phyloP scores from a whole-genome alignment of 2,329 filamentous ascomycete genomes.

The Aspergillus sp. region DNA sequence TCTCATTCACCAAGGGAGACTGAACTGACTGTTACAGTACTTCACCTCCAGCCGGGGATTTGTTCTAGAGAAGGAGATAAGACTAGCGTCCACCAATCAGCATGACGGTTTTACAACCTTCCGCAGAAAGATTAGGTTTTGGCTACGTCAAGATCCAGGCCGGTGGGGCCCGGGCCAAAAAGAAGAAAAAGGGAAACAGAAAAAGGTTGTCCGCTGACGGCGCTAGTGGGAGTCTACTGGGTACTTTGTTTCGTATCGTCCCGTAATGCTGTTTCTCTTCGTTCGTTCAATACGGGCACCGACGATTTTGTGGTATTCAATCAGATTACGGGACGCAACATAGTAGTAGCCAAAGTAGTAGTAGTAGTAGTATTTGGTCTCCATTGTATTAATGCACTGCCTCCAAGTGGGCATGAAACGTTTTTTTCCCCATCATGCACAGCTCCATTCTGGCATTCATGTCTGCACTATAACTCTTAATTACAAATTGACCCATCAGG shows the following conservation, averaged over 20 bases:
- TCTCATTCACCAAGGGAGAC: not conserved
- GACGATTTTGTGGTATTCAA: not conserved
- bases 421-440: not conserved
- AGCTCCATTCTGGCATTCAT: not conserved
- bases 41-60: constrained; percentile 14
- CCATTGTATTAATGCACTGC: not conserved
- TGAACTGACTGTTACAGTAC: not conserved
- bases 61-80: constrained; percentile 31
- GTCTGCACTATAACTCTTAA: not conserved
- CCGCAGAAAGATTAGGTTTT: constrained; percentile 37
- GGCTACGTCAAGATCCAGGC: constrained; percentile 40
- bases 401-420: not conserved
- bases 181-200: constrained; percentile 16
- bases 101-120: constrained; percentile 29
- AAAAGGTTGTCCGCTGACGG: constrained; percentile 14
- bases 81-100: constrained; percentile 33
- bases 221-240: constrained; percentile 18
- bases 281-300: not conserved
- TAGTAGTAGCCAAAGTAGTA: not conserved
- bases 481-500: not conserved
- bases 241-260: constrained; percentile 9
- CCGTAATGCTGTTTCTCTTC: constrained; percentile 13
- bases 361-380: not conserved
- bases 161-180: constrained; percentile 21
- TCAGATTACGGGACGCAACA: not conserved